Percentiles rank a stretch among this genome's conserved stretches.
phyloP scores from a whole-genome alignment of 2,329 filamentous ascomycete species.

The Cordyceps tenuipes region DNA sequence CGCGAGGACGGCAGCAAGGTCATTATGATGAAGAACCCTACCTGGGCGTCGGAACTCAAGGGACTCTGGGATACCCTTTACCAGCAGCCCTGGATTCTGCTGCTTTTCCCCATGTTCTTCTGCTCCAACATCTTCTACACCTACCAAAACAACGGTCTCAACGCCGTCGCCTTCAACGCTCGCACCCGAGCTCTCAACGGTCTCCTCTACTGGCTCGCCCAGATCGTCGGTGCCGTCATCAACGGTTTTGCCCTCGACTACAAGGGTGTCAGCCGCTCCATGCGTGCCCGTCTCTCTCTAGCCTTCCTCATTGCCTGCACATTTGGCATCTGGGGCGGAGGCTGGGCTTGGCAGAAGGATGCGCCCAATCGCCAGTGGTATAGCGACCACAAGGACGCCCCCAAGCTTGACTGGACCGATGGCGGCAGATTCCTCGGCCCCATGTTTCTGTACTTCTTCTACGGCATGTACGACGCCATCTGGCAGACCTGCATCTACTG shows the following conservation, averaged over 20 bases:
- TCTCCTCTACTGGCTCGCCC: slow-evolving; percentile 47
- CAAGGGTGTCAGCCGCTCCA: slow-evolving; percentile 31
- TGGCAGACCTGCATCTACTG: slow-evolving; percentile 55
- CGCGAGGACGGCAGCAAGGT: slow-evolving; percentile 71
- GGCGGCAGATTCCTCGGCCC: slow-evolving; percentile 48
- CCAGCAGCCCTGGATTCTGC: slow-evolving; percentile 55
- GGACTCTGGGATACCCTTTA: slow-evolving; percentile 63
- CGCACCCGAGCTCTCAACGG: slow-evolving; percentile 47
- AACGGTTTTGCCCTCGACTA: slow-evolving; percentile 39
- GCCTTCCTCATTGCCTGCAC: slow-evolving; percentile 36
- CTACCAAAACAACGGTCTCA: slow-evolving; percentile 48
- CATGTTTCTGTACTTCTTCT: slow-evolving; percentile 65
- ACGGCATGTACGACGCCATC: slow-evolving; percentile 58
- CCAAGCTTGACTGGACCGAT: slow-evolving; percentile 20
- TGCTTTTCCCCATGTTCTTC: slow-evolving; percentile 43
- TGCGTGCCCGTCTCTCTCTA: slow-evolving; percentile 39
- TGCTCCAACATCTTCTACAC: slow-evolving; percentile 48
- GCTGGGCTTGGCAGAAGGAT: slow-evolving; percentile 55
- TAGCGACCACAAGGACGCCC: slow-evolving; percentile 36
- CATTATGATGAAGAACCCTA: slow-evolving; percentile 85
- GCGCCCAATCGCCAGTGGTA: slow-evolving; percentile 34
- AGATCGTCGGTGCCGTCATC: slow-evolving; percentile 43
- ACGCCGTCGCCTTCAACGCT: slow-evolving; percentile 45
- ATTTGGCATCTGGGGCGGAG: slow-evolving; percentile 48
- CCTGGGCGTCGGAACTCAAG: slow-evolving; percentile 64